Conservation (phyloP, 345 rosid species). For the Abelmoschus esculentus region DNA sequence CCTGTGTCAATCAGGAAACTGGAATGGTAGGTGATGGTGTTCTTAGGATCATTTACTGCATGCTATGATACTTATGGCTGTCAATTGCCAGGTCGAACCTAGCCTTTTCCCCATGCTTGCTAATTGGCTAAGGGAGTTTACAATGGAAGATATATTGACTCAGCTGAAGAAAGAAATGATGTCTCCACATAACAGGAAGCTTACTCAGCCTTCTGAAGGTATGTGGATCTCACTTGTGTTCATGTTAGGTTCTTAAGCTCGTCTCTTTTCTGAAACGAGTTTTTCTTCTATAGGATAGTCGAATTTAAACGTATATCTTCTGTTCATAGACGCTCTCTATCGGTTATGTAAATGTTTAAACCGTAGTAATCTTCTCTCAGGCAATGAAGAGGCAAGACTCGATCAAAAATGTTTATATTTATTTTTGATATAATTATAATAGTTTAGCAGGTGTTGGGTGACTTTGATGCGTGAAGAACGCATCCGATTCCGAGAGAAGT, state of each 20-base stretch:
- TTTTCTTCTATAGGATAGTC: background rate
- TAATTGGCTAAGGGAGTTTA: conserved; percentile 63
- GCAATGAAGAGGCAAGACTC: conserved; percentile 74
- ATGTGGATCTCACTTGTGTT: conserved; percentile 2
- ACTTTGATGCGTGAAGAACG: too few relatives aligned
- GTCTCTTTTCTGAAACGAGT: background rate
- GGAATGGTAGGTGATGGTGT: conserved; percentile 43
- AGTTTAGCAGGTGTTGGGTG: too few relatives aligned
- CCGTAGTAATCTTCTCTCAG: conserved; percentile 29
- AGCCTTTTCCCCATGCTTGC: conserved; percentile 60
- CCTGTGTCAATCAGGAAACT: conserved; percentile 60
- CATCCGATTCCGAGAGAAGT: too few relatives aligned
- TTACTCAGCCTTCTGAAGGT: conserved; percentile 80
- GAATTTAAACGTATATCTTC: background rate
- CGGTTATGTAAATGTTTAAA: background rate
- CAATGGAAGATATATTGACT: conserved; percentile 65
- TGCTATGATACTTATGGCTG: conserved; percentile 11
- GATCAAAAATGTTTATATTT: too few relatives aligned
- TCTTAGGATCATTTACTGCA: background rate
- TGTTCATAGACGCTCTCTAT: background rate
- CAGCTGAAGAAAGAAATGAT: conserved; percentile 76
- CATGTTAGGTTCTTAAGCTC: background rate
- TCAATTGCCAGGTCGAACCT: conserved; percentile 55
- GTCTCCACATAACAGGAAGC: conserved; percentile 70
- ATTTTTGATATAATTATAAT: too few relatives aligned